Conservation (phyloP, 2,329 filamentous ascomycete species). For the Botrytis galanthina region DNA sequence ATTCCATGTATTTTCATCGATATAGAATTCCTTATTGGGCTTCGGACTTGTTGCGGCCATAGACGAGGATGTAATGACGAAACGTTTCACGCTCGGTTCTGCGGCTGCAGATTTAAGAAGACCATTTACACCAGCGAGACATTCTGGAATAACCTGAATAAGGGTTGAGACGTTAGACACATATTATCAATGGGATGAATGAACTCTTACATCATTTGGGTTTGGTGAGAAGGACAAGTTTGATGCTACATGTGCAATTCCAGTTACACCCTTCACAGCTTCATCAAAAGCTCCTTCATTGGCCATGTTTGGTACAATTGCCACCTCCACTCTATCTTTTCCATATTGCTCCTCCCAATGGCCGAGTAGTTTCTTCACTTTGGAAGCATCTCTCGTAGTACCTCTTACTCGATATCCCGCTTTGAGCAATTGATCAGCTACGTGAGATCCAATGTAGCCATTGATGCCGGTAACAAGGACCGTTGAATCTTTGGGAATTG, state of each 20-base stretch:
- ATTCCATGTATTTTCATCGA: slow-evolving; percentile 40
- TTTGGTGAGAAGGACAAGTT: slow-evolving; percentile 40
- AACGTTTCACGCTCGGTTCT: slow-evolving; percentile 40
- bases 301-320: slow-evolving; percentile 40
- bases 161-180: not conserved
- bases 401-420: slow-evolving; percentile 47
- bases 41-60: slow-evolving; percentile 30
- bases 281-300: slow-evolving; percentile 31
- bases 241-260: slow-evolving; percentile 43
- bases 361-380: slow-evolving; percentile 38
- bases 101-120: slow-evolving; percentile 41
- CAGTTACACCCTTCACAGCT: slow-evolving; percentile 36
- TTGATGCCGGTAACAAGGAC: slow-evolving; percentile 46
- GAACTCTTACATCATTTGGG: slow-evolving; percentile 39
- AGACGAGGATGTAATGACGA: slow-evolving; percentile 42
- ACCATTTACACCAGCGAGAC: slow-evolving; percentile 35
- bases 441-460: slow-evolving; percentile 44
- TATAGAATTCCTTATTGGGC: slow-evolving; percentile 28
- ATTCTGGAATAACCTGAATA: slow-evolving; percentile 36
- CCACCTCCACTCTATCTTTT: slow-evolving; percentile 38
- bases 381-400: slow-evolving; percentile 41
- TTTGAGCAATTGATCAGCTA: slow-evolving; percentile 42
- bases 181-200: not conserved
- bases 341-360: slow-evolving; percentile 40
- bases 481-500: slow-evolving; percentile 36